Conservation (phyloP, 345 rosid species). For the Eucalyptus globulus region DNA sequence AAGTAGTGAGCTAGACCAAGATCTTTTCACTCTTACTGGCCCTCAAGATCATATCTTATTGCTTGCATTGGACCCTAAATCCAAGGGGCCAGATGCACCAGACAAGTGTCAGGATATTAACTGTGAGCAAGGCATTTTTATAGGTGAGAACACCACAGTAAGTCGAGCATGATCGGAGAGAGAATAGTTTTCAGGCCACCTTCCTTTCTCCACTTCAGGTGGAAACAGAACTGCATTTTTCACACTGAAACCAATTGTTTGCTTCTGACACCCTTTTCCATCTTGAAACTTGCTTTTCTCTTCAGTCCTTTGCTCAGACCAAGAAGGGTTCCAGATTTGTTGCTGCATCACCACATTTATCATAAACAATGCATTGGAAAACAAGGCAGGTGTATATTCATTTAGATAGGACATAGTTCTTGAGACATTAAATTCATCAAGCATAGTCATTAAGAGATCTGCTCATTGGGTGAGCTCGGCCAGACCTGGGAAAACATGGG, state of each 20-base stretch:
- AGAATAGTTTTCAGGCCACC: conserved; percentile 81
- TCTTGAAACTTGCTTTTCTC: neutral
- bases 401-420: neutral
- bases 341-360: conserved; percentile 32
- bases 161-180: conserved; percentile 92
- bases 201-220: conserved; percentile 78
- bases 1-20: neutral
- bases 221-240: conserved; percentile 79
- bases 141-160: conserved; percentile 73
- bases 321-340: conserved; percentile 60
- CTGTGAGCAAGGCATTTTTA: conserved; percentile 44
- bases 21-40: neutral
- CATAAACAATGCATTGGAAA: neutral
- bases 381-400: neutral
- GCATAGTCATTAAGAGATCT: neutral
- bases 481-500: neutral
- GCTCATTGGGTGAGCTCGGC: neutral
- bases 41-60: neutral
- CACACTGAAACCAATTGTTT: conserved; percentile 62
- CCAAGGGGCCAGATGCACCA: neutral
- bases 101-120: neutral
- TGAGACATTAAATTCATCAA: neutral
- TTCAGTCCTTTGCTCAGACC: conserved; percentile 41
- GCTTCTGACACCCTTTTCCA: conserved; percentile 24
- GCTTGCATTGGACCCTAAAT: neutral